Conservation (phyloP, 306 rosid species). For the Mimosa bimucronata region DNA sequence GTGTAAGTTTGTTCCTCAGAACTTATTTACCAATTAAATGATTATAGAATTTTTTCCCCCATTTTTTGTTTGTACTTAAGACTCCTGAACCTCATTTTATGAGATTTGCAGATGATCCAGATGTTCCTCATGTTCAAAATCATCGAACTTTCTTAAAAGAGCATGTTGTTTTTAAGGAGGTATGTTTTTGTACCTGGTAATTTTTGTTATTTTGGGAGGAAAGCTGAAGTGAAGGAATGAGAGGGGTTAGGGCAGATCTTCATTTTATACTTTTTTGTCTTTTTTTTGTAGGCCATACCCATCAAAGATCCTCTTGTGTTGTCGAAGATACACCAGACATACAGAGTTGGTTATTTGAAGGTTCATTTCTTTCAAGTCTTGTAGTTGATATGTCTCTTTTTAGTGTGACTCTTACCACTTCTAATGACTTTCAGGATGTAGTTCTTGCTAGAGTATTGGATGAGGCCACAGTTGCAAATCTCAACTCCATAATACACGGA, state of each 20-base stretch:
- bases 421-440: slow-evolving; percentile 68
- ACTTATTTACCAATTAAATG: slow-evolving; percentile 5
- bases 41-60: background rate
- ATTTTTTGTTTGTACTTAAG: background rate
- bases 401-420: slow-evolving; percentile 41
- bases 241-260: slow-evolving; percentile 26
- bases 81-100: background rate
- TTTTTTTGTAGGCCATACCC: slow-evolving; percentile 76
- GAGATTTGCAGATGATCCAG: slow-evolving; percentile 78
- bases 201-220: slow-evolving; percentile 32
- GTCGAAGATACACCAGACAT: slow-evolving; percentile 95
- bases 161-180: slow-evolving; percentile 91
- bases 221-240: background rate
- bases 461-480: slow-evolving; percentile 78
- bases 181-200: slow-evolving; percentile 39
- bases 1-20: slow-evolving; percentile 62
- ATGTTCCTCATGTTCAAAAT: slow-evolving; percentile 60
- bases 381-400: background rate
- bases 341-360: slow-evolving; percentile 91
- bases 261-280: slow-evolving; percentile 4
- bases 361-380: slow-evolving; percentile 45
- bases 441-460: slow-evolving; percentile 87
- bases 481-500: slow-evolving; percentile 79
- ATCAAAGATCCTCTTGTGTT: slow-evolving; percentile 71
- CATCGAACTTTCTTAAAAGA: slow-evolving; percentile 82